A percentile compares a stretch with the other conserved stretches of the same genome.
Evolutionary conservation across 495 filamentous ascomycete species (phyloP).

Genomic region (Cladorrhinum samala): DNA sequence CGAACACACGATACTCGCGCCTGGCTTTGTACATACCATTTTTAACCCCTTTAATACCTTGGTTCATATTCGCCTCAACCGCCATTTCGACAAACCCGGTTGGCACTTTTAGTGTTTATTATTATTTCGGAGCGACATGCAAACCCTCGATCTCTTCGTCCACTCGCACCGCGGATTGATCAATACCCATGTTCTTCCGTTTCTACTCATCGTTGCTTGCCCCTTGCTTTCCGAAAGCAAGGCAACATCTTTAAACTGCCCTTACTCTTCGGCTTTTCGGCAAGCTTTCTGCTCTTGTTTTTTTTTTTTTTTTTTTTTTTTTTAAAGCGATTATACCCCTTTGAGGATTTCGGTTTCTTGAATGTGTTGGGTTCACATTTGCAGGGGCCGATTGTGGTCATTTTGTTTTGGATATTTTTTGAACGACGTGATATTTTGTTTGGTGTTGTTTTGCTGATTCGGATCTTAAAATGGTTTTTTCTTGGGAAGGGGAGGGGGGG

Average conservation of each 20-base stretch:
- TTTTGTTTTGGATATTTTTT: slow-evolving; percentile 7
- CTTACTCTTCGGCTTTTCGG: not conserved
- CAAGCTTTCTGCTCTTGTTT: not conserved
- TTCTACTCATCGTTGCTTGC: not conserved
- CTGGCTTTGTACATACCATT: not conserved
- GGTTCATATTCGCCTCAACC: not conserved
- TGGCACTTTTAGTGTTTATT: slow-evolving; percentile 21
- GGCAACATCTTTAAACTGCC: not conserved
- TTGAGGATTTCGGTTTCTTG: slow-evolving; percentile 9
- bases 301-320: slow-evolving; percentile 5
- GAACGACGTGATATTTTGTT: not conserved
- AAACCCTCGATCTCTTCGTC: not conserved
- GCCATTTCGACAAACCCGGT: slow-evolving; percentile 7
- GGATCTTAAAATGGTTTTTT: not conserved
- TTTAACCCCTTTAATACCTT: not conserved
- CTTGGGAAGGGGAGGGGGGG: not conserved
- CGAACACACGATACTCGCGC: not conserved
- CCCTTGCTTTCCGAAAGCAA: not conserved
- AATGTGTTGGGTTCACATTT: not conserved
- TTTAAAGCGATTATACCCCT: slow-evolving; percentile 19
- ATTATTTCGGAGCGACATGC: slow-evolving; percentile 2
- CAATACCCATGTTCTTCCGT: not conserved
- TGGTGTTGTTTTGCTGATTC: not conserved
- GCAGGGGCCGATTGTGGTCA: not conserved
- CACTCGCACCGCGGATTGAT: not conserved